phyloP scores from a whole-genome alignment of 257 asterid species.

The Salvia miltiorrhiza region DNA sequence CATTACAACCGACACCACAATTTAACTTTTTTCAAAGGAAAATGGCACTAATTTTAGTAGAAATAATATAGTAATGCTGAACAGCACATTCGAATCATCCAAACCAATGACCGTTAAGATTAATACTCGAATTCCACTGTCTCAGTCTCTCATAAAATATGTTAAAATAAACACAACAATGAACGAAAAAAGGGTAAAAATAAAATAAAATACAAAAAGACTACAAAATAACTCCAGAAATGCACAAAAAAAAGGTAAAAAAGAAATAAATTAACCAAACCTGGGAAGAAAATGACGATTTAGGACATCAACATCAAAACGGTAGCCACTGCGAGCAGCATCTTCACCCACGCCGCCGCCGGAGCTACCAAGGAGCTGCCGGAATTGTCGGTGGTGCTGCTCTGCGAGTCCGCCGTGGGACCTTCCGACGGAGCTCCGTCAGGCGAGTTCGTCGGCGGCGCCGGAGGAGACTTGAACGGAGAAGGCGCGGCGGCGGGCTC shows the following conservation, averaged over 20 bases:
- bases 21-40: not conserved
- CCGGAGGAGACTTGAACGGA: slow-evolving; percentile 67
- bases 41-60: not conserved
- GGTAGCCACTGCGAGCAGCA: slow-evolving; percentile 45
- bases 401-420: slow-evolving; percentile 67
- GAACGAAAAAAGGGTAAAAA: not conserved
- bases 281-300: slow-evolving; percentile 34
- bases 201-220: not conserved
- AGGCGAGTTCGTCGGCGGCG: slow-evolving; percentile 66
- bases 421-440: slow-evolving; percentile 57
- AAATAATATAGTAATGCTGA: not conserved
- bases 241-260: slow-evolving; percentile 20
- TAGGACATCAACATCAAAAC: slow-evolving; percentile 54
- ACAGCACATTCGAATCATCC: not conserved
- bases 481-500: slow-evolving; percentile 52
- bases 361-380: slow-evolving; percentile 42
- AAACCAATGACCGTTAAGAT: not conserved
- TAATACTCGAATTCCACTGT: slow-evolving; percentile 16
- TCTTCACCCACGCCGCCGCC: slow-evolving; percentile 34
- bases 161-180: slow-evolving; percentile 27
- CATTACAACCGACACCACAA: slow-evolving; percentile 27
- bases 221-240: slow-evolving; percentile 19
- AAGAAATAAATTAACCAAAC: slow-evolving; percentile 23
- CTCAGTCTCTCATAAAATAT: slow-evolving; percentile 20
- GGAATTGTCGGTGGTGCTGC: slow-evolving; percentile 55